Evolutionary conservation across 805 yeast genomes (phyloP).

Genomic region (Candida khao-thaluensis): DNA sequence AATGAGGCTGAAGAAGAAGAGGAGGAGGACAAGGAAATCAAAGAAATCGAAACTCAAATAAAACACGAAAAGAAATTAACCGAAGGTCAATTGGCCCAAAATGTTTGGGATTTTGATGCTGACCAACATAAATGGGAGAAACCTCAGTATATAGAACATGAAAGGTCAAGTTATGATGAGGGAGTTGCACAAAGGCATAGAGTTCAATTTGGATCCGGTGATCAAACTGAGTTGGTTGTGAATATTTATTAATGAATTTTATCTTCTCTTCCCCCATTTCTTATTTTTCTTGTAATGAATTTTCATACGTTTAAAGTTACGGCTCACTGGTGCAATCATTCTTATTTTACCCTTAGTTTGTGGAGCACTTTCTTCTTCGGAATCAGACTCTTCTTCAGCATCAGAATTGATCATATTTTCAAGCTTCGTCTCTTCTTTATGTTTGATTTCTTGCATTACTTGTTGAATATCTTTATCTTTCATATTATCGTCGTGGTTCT

Average conservation of each 20-base stretch:
- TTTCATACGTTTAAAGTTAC: conserved; percentile 53
- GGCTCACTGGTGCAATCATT: conserved; percentile 37
- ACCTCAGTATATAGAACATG: conserved; percentile 40
- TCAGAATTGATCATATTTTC: conserved; percentile 22
- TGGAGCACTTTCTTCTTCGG: conserved; percentile 3
- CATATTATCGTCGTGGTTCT: conserved; percentile 26
- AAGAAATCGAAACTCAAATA: conserved; percentile 34
- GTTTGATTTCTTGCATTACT: conserved; percentile 36
- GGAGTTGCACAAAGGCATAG: conserved; percentile 15
- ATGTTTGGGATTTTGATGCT: conserved; percentile 59
- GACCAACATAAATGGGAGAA: conserved; percentile 56
- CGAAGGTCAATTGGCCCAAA: conserved; percentile 32
- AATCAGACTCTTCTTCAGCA: conserved; percentile 15
- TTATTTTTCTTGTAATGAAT: conserved; percentile 41
- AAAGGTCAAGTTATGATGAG: neutral
- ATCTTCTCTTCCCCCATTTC: conserved; percentile 27
- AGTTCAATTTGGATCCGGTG: conserved; percentile 27
- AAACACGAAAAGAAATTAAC: conserved; percentile 22
- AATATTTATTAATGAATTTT: conserved; percentile 11
- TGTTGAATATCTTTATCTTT: conserved; percentile 42
- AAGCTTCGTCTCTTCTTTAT: conserved; percentile 21
- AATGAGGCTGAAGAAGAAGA: conserved; percentile 18
- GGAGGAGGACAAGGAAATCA: conserved; percentile 32
- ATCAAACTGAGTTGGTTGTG: conserved; percentile 26
- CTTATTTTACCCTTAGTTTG: conserved; percentile 10